Evolutionary conservation across 2,329 filamentous ascomycete species (phyloP), one percentile per base, ranked within the genome.

Genomic region (Bisporella sp.): DNA sequence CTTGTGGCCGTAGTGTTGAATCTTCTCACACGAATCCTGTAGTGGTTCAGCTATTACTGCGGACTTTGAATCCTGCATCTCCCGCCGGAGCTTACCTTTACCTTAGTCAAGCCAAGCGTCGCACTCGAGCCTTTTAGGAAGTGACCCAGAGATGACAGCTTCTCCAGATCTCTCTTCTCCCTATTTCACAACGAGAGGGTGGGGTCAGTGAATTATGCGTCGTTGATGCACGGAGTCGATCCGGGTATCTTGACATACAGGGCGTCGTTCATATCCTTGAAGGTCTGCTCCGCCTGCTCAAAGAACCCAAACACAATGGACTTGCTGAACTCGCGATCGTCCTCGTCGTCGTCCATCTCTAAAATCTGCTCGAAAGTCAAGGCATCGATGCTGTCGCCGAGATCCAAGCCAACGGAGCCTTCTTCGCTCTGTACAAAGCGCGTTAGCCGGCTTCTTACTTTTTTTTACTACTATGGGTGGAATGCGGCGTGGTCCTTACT

Each of bases 61-160:
- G 21, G 21, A 21, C 21, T 21, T 21, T 21, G 21, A 21, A 21
- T 21, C 21, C 21, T 21, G 21, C 21, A 21, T 21, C 21, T 21
- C 21, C 21, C 21, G 21, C 21, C 21, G 21, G 21, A 21, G 55
- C 82, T 85, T 64, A 96, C 90, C 68, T 89, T 88, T 62, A 99
- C 86, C 69, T 95, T 95, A 62, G 80, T 85, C 49, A 97, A 79
- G 43, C 93, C 93, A 48, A 99, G 79, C 4, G 93, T 96, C 39
- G 93, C 92, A 6, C 92, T 96, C 5, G 92, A 97, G 53, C 93
- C 93, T 72, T 99, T 99, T 60, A 99, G 78, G 73, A 96, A 99
- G 71, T 99, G 93, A 41, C 93, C 93, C 32, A 96, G 82, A 48
- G 80, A 77, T 33, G 89, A 95, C 37, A 97, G 81, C 58, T 82